A percentile compares a stretch with the other conserved stretches of the same genome.
phyloP scores from a whole-genome alignment of 2,329 filamentous ascomycete genomes.

The Fusarium concolor region DNA sequence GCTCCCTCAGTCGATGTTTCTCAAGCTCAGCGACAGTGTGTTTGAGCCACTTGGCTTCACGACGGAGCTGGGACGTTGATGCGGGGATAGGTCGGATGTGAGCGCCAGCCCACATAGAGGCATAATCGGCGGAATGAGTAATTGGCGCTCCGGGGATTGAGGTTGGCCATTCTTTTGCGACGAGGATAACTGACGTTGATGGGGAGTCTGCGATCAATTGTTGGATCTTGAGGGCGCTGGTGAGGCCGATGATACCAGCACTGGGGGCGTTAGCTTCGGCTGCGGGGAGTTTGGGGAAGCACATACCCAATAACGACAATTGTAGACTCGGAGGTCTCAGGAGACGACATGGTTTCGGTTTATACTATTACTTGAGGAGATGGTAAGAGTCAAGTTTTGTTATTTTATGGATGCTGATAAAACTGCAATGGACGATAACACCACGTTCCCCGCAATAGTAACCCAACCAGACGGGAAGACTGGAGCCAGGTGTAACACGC shows the following conservation, averaged over 20 bases:
- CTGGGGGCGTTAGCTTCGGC: constrained; percentile 48
- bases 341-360: constrained; percentile 6
- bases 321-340: constrained; percentile 15
- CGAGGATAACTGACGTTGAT: constrained; percentile 41
- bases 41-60: constrained; percentile 51
- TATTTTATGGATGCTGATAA: not conserved
- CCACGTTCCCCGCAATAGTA: not conserved
- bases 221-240: constrained; percentile 60
- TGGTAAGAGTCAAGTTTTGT: not conserved
- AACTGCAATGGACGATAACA: not conserved
- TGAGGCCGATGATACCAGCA: constrained; percentile 65
- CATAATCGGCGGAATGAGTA: constrained; percentile 57
- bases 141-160: constrained; percentile 49
- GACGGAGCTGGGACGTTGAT: constrained; percentile 48
- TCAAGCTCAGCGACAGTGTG: constrained; percentile 44
- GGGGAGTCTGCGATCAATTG: constrained; percentile 19
- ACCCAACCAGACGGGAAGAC: too few relatives aligned
- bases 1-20: constrained; percentile 39
- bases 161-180: constrained; percentile 52
- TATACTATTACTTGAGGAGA: not conserved
- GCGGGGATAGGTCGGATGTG: constrained; percentile 65
- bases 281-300: rapidly evolving
- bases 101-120: constrained; percentile 68
- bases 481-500: too few relatives aligned
- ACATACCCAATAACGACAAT: constrained; percentile 48